Conservation (phyloP, 495 filamentous ascomycete genomes). For the Platismatia glauca region DNA sequence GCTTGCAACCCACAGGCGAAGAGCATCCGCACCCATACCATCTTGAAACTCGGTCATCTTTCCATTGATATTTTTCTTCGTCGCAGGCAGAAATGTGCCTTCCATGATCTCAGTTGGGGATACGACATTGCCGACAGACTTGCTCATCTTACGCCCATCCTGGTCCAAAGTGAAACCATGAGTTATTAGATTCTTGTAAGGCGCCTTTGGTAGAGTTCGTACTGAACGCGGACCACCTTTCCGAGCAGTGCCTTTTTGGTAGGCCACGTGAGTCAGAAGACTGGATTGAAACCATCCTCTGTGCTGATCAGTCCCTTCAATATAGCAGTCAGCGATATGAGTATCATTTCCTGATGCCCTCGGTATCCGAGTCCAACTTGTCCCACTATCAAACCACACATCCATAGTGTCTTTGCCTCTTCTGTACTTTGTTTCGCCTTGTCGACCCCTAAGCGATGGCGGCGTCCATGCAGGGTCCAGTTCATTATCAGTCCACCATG, state of each 20-base stretch:
- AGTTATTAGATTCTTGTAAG: conserved; percentile 80
- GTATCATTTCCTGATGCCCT: conserved; percentile 31
- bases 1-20: conserved; percentile 86
- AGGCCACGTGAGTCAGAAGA: conserved; percentile 73
- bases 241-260: conserved; percentile 29
- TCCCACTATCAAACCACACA: conserved; percentile 98
- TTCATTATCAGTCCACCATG: conserved; percentile 82
- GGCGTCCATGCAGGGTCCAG: conserved; percentile 70
- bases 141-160: conserved; percentile 93
- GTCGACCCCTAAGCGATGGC: conserved; percentile 38
- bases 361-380: conserved; percentile 66
- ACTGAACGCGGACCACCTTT: conserved; percentile 27
- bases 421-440: conserved; percentile 39
- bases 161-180: conserved; percentile 92
- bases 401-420: conserved; percentile 98
- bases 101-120: conserved; percentile 75
- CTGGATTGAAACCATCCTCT: conserved; percentile 99
- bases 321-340: conserved; percentile 71
- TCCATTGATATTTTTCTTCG: conserved; percentile 45
- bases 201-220: conserved; percentile 36
- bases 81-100: conserved; percentile 57
- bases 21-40: conserved; percentile 65
- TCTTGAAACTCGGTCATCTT: conserved; percentile 46
- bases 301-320: conserved; percentile 93
- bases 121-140: conserved; percentile 88